phyloP scores from a whole-genome alignment of 371 early-diverging fungal species.

The Vairimorpha necatrix region DNA sequence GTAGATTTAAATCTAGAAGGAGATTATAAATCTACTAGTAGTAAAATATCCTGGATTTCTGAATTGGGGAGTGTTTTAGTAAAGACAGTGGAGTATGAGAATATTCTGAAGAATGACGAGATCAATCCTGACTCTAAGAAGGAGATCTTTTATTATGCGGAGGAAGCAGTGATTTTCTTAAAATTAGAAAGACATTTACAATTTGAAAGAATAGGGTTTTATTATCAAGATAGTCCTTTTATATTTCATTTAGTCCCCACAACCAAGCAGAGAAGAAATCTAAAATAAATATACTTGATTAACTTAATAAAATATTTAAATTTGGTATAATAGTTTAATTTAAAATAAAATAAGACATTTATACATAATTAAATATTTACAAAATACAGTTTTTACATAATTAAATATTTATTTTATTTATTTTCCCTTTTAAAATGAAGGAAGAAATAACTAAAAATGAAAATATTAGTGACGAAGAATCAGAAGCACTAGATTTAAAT shows the following conservation, averaged over 20 bases:
- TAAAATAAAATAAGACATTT: background rate
- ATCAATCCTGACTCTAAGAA: conserved; percentile 81
- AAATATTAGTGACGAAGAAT: conserved; percentile 2
- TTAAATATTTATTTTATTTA: no score
- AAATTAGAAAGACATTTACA: conserved; percentile 77
- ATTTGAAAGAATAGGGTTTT: conserved; percentile 94
- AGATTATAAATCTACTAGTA: conserved; percentile 93
- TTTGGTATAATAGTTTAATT: background rate
- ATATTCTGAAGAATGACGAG: conserved; percentile 83
- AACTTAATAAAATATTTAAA: background rate
- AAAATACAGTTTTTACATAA: no score
- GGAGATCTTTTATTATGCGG: conserved; percentile 67
- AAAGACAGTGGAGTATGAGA: conserved; percentile 69
- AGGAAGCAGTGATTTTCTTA: conserved; percentile 61
- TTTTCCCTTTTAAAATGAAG: no score
- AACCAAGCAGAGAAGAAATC: conserved; percentile 64
- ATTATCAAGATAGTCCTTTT: conserved; percentile 49
- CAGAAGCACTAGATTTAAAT: background rate
- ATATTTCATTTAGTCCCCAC: conserved; percentile 63
- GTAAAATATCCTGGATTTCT: conserved; percentile 94
- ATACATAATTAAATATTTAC: background rate
- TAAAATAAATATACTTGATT: background rate
- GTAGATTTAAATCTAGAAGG: conserved; percentile 77
- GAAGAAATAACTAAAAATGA: no score
- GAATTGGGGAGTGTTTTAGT: conserved; percentile 59